Conservation (phyloP, 257 asterid species). For the Gentiana straminea region DNA sequence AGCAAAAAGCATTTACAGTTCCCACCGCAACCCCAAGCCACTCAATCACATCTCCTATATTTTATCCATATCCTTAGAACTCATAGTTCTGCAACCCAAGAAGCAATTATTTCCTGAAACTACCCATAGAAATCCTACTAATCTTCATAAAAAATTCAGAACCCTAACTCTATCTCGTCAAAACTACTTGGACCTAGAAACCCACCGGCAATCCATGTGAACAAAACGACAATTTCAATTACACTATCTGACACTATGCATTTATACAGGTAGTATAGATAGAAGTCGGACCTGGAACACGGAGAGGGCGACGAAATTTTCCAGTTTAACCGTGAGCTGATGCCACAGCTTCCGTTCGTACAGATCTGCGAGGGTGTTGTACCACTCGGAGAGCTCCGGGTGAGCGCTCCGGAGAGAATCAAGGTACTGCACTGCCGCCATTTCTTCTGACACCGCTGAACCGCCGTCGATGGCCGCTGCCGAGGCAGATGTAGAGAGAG, state of each 20-base stretch:
- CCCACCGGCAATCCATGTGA: neutral
- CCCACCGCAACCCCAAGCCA: neutral
- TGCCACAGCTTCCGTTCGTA: conserved; percentile 98
- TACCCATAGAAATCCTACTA: neutral
- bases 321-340: conserved; percentile 93
- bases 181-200: conserved; percentile 5
- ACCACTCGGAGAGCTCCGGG: conserved; percentile 94
- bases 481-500: neutral
- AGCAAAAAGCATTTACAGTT: too few relatives aligned
- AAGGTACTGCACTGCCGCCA: conserved; percentile 86
- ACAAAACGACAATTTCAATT: neutral
- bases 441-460: conserved; percentile 13
- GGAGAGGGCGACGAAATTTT: conserved; percentile 82
- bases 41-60: neutral
- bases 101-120: neutral
- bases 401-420: conserved; percentile 54
- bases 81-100: neutral
- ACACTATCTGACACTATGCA: neutral
- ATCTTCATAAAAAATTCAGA: neutral
- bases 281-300: conserved; percentile 57
- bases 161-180: conserved; percentile 2
- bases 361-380: conserved; percentile 77
- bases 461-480: neutral
- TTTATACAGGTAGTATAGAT: neutral
- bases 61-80: neutral